phyloP scores from a whole-genome alignment of 2,329 filamentous ascomycete genomes.

The Phialocephala sp. region DNA sequence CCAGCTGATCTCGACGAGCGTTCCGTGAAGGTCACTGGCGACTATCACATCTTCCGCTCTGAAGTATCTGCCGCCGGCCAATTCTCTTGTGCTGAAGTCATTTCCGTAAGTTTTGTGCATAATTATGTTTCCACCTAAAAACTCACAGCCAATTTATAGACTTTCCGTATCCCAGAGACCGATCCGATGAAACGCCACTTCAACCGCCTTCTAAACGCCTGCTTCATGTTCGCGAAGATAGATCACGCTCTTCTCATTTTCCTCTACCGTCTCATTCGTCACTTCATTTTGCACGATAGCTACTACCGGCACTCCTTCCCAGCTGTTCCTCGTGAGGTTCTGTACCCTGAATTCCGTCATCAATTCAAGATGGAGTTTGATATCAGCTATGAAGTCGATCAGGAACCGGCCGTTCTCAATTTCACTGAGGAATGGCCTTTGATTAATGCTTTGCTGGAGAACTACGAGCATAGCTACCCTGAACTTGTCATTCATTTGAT shows the following conservation, averaged over 20 bases:
- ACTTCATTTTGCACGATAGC: conserved; percentile 27
- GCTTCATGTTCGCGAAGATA: conserved; percentile 21
- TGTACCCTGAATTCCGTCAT: conserved; percentile 17
- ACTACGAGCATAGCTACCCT: background rate
- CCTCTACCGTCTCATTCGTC: conserved; percentile 34
- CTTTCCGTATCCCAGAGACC: conserved; percentile 26
- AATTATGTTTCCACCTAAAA: background rate
- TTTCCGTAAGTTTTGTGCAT: conserved; percentile 31
- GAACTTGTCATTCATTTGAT: background rate
- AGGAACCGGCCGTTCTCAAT: background rate
- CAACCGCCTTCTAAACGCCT: conserved; percentile 33
- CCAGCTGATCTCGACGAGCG: background rate
- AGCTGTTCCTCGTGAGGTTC: conserved; percentile 15
- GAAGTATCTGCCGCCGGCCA: conserved; percentile 15
- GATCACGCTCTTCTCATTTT: conserved; percentile 28
- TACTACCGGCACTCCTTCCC: conserved; percentile 26
- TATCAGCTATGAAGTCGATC: background rate
- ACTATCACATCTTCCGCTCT: conserved; percentile 40
- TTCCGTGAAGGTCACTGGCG: conserved; percentile 28
- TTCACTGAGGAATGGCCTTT: background rate
- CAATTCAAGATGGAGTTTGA: conserved; percentile 6
- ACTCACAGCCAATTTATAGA: conserved; percentile 23
- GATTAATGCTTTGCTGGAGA: background rate
- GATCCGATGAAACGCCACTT: conserved; percentile 27
- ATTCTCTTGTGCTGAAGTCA: conserved; percentile 31